Percentiles rank a stretch among this genome's conserved stretches.
These are phyloP conservation scores for Xylona heveae DNA, from an alignment of 495 filamentous ascomycete species.

Conservation along the genomic window DNA sequence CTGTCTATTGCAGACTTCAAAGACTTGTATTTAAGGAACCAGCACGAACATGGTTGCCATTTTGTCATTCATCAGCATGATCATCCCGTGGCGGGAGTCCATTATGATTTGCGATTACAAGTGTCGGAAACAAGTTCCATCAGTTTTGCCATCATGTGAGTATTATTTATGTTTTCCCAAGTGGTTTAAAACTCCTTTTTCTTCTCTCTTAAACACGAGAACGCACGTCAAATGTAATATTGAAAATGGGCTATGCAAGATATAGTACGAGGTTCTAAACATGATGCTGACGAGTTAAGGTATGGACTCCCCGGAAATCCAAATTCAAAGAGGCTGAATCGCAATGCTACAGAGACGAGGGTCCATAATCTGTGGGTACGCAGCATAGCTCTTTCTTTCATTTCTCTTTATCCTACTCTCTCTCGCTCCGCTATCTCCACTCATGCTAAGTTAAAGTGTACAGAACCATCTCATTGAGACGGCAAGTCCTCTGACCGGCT, in stretches of 20 bases:
- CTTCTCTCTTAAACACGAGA: too few relatives aligned
- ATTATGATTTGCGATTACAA: conserved; percentile 46
- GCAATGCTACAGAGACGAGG: conserved; percentile 46
- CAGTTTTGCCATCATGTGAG: conserved; percentile 39
- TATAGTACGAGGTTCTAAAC: too few relatives aligned
- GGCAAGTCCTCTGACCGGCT: conserved; percentile 33
- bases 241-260: too few relatives aligned
- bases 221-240: too few relatives aligned
- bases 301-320: conserved; percentile 41
- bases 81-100: conserved; percentile 39
- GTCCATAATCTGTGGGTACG: conserved; percentile 44
- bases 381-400: background rate
- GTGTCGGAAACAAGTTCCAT: conserved; percentile 40
- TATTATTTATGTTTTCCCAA: too few relatives aligned
- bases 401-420: background rate
- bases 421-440: conserved; percentile 1
- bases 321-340: conserved; percentile 30
- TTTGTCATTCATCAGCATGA: conserved; percentile 53
- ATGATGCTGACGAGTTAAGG: background rate
- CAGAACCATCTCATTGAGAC: conserved; percentile 50
- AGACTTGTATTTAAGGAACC: conserved; percentile 29
- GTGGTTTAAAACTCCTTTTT: too few relatives aligned
- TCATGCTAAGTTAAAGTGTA: conserved; percentile 1
- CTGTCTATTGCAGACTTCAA: conserved; percentile 24
- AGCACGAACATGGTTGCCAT: conserved; percentile 27